phyloP scores from a whole-genome alignment of 352 stramenopile species.

The Globisporangium abappressorium region DNA sequence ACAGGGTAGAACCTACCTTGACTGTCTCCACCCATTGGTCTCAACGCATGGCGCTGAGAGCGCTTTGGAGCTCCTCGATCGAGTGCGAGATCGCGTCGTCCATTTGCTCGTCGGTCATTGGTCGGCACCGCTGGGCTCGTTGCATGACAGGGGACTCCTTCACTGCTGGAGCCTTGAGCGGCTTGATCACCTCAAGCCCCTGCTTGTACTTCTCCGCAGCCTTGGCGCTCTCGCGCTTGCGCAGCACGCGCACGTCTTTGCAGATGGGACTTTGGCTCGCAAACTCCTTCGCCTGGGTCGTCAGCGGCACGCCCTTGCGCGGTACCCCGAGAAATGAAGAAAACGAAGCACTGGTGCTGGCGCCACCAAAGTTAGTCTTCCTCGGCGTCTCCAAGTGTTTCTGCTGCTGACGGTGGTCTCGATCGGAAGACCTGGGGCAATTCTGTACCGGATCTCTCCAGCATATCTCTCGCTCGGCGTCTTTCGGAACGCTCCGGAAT shows the following conservation, averaged over 20 bases:
- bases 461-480: conserved; percentile 9
- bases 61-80: conserved; percentile 19
- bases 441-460: conserved; percentile 46
- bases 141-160: neutral
- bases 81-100: conserved; percentile 24
- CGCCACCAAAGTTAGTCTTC: neutral
- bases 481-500: neutral
- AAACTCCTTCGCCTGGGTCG: conserved; percentile 40
- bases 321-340: conserved; percentile 36
- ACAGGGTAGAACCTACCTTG: neutral
- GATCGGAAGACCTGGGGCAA: conserved; percentile 3
- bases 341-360: neutral
- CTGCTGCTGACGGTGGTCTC: neutral
- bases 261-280: conserved; percentile 33
- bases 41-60: neutral
- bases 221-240: conserved; percentile 38
- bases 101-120: conserved; percentile 13
- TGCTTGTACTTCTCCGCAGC: conserved; percentile 42
- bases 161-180: neutral
- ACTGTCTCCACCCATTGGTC: neutral
- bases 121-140: neutral
- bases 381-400: neutral
- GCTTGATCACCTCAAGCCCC: conserved; percentile 23
- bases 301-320: conserved; percentile 44
- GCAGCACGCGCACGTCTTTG: conserved; percentile 45